A percentile compares a stretch with the other conserved stretches of the same genome.
These are phyloP conservation scores for Fusarium torreyae DNA, from an alignment of 2,329 filamentous ascomycete genomes.

Conservation along the genomic window DNA sequence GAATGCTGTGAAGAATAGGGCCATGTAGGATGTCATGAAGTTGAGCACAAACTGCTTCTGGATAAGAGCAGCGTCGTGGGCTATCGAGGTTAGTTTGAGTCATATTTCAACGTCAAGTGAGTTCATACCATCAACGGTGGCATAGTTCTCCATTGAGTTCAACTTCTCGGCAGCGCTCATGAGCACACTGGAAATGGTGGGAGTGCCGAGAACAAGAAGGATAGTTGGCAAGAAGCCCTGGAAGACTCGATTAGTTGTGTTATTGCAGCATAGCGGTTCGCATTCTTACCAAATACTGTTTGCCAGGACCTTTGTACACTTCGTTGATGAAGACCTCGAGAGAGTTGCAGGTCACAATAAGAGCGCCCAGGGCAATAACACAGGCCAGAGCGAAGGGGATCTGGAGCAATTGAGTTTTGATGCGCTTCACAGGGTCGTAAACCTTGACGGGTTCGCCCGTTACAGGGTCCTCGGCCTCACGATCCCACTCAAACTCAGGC, in stretches of 20 bases:
- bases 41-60: constrained; percentile 96
- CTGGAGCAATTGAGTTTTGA: constrained; percentile 84
- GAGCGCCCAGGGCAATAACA: constrained; percentile 78
- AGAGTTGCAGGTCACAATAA: constrained; percentile 90
- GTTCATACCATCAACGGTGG: constrained; percentile 77
- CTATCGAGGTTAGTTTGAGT: constrained; percentile 56
- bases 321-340: constrained; percentile 97
- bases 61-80: constrained; percentile 86
- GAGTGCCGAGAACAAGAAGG: constrained; percentile 85
- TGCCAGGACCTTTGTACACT: constrained; percentile 90
- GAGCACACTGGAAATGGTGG: constrained; percentile 81
- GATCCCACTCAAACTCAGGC: constrained; percentile 84
- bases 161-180: constrained; percentile 83
- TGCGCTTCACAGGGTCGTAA: constrained; percentile 82
- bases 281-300: constrained; percentile 80
- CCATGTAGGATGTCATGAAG: constrained; percentile 95
- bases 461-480: constrained; percentile 81
- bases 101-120: constrained; percentile 21
- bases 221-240: constrained; percentile 90
- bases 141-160: constrained; percentile 91
- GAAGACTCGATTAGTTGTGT: constrained; percentile 31
- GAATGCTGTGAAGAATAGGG: constrained; percentile 92
- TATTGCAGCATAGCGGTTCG: background rate
- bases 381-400: constrained; percentile 88
- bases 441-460: constrained; percentile 84